A percentile compares a stretch with the other conserved stretches of the same genome.
phyloP scores from a whole-genome alignment of 805 yeast species.

The Wickerhamomyces strasburgensis region DNA sequence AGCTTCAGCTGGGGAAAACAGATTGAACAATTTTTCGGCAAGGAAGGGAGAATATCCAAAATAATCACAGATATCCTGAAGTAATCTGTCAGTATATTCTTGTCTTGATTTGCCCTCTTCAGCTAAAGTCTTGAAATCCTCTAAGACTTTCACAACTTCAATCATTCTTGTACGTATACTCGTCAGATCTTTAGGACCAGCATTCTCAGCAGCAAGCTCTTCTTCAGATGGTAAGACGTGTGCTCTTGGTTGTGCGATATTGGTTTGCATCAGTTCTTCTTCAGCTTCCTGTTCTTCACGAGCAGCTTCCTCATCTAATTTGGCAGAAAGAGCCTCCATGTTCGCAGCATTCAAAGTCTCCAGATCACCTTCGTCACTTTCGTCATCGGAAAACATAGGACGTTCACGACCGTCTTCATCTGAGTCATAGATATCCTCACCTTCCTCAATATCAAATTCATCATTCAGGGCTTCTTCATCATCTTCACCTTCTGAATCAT shows the following conservation, averaged over 20 bases:
- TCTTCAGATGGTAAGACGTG: constrained; percentile 68
- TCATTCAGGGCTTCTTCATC: constrained; percentile 30
- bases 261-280: constrained; percentile 54
- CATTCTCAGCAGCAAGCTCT: constrained; percentile 45
- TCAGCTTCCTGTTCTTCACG: constrained; percentile 60
- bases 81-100: constrained; percentile 72
- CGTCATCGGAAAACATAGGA: constrained; percentile 25
- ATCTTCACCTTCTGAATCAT: constrained; percentile 42
- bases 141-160: constrained; percentile 90
- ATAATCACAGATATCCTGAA: constrained; percentile 85
- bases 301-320: constrained; percentile 56
- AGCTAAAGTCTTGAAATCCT: constrained; percentile 75
- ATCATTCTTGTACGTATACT: constrained; percentile 89
- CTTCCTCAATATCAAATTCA: constrained; percentile 55
- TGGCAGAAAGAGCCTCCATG: constrained; percentile 72
- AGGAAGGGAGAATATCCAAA: constrained; percentile 89
- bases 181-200: constrained; percentile 69
- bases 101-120: constrained; percentile 85
- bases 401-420: constrained; percentile 24
- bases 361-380: constrained; percentile 51
- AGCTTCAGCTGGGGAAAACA: constrained; percentile 94
- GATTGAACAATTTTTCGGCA: constrained; percentile 89
- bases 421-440: constrained; percentile 31
- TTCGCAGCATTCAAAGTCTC: constrained; percentile 77
- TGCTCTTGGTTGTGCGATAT: constrained; percentile 65